phyloP scores from a whole-genome alignment of 495 filamentous ascomycete species.

The Daldinia concentrica region DNA sequence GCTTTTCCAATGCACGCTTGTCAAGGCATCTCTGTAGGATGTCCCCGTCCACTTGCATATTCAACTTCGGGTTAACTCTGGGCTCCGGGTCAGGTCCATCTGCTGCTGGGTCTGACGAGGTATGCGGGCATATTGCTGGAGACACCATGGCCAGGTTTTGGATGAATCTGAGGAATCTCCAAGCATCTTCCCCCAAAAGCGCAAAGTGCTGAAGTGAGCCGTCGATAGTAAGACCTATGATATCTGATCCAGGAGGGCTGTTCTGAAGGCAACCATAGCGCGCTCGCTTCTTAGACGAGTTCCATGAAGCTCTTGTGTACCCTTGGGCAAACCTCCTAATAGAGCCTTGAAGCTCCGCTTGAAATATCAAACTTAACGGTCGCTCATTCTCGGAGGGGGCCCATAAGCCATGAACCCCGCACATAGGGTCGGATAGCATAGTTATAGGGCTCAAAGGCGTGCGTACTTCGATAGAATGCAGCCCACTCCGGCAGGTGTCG shows the following conservation, averaged over 20 bases:
- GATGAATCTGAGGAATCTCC: conserved; percentile 69
- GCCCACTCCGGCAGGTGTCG: conserved; percentile 46
- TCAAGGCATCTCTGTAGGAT: conserved; percentile 65
- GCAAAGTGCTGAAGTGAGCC: conserved; percentile 71
- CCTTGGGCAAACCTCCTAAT: conserved; percentile 60
- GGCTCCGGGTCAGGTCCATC: conserved; percentile 45
- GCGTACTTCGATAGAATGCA: conserved; percentile 53
- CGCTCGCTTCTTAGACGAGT: conserved; percentile 32
- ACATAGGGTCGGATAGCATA: conserved; percentile 58
- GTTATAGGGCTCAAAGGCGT: conserved; percentile 45
- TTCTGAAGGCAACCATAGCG: conserved; percentile 45
- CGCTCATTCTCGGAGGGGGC: conserved; percentile 51
- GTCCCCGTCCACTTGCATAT: conserved; percentile 75
- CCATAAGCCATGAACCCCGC: conserved; percentile 63
- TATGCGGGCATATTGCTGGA: conserved; percentile 33
- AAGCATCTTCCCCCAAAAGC: conserved; percentile 62
- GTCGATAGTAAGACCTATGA: conserved; percentile 71
- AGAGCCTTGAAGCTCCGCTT: conserved; percentile 59
- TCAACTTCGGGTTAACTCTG: conserved; percentile 40
- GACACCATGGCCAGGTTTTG: conserved; percentile 63
- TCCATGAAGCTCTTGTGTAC: conserved; percentile 56
- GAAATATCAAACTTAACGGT: conserved; percentile 59
- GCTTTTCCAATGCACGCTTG: conserved; percentile 53
- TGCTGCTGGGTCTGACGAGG: conserved; percentile 30
- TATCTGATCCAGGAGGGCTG: conserved; percentile 50